Conservation (phyloP, 805 yeast species). For the Pichia heedii region DNA sequence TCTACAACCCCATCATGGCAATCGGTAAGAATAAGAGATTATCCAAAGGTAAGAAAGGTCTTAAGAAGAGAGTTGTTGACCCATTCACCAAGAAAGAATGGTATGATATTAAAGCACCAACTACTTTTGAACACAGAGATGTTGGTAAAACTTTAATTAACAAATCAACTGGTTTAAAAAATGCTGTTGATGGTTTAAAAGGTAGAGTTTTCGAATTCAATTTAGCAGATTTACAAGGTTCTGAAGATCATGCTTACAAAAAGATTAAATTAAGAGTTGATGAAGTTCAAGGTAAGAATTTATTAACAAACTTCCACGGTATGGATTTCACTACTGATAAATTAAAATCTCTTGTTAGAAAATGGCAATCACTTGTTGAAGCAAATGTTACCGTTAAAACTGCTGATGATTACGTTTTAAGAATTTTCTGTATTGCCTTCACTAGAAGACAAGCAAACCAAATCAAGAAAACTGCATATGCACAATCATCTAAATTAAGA, state of each 20-base stretch:
- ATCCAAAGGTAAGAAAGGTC: slow-evolving; percentile 88
- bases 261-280: slow-evolving; percentile 96
- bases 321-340: slow-evolving; percentile 97
- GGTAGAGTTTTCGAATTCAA: slow-evolving; percentile 96
- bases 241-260: slow-evolving; percentile 98
- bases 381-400: slow-evolving; percentile 98
- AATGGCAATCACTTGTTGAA: slow-evolving; percentile 98
- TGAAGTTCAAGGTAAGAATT: slow-evolving; percentile 98
- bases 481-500: slow-evolving; percentile 95
- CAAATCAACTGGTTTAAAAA: slow-evolving; percentile 97
- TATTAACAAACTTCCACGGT: slow-evolving; percentile 99
- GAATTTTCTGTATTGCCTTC: slow-evolving; percentile 96
- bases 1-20: slow-evolving; percentile 38
- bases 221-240: slow-evolving; percentile 95
- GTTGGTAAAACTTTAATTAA: slow-evolving; percentile 98
- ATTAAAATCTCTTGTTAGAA: slow-evolving; percentile 95
- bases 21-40: slow-evolving; percentile 69
- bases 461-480: slow-evolving; percentile 95
- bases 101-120: slow-evolving; percentile 98
- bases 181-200: slow-evolving; percentile 96
- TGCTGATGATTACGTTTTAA: slow-evolving; percentile 92
- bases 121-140: slow-evolving; percentile 96
- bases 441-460: slow-evolving; percentile 97
- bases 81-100: slow-evolving; percentile 99
- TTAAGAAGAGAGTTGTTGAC: slow-evolving; percentile 98